Percentiles rank a stretch among this genome's conserved stretches.
phyloP scores from a whole-genome alignment of 2,329 filamentous ascomycete genomes.

The Fusarium verrucosum region DNA sequence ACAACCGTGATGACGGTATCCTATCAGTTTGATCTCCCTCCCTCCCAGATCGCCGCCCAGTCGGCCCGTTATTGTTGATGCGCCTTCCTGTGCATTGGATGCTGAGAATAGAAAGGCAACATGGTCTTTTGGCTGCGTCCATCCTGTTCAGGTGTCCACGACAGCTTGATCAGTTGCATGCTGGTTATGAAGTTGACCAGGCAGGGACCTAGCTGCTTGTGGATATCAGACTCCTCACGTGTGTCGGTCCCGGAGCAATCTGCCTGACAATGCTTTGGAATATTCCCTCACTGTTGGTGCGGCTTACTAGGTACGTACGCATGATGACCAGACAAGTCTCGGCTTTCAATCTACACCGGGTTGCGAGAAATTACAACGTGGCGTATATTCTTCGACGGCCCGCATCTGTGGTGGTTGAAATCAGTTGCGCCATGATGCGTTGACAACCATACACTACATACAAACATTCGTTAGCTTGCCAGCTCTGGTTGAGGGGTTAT shows the following conservation, averaged over 20 bases:
- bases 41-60: conserved; percentile 34
- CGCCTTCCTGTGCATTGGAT: conserved; percentile 8
- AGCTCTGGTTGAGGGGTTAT: neutral
- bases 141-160: neutral
- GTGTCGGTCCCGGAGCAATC: neutral
- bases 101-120: neutral
- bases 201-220: neutral
- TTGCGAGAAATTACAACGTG: neutral
- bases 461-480: neutral
- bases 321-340: neutral
- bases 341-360: neutral
- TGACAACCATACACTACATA: too few species aligned
- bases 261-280: neutral
- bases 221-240: conserved; percentile 6
- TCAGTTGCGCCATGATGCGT: neutral
- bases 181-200: neutral
- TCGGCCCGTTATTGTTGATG: conserved; percentile 44
- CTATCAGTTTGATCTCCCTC: conserved; percentile 42
- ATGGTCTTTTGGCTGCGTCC: conserved; percentile 2
- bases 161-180: conserved; percentile 4
- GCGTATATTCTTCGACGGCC: neutral
- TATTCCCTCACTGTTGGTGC: neutral
- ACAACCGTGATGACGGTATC: conserved; percentile 44
- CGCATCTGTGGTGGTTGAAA: neutral
- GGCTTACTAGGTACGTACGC: conserved; percentile 1